phyloP scores from a whole-genome alignment of 2,329 filamentous ascomycete species.

The Pseudohalonectria lignicola region DNA sequence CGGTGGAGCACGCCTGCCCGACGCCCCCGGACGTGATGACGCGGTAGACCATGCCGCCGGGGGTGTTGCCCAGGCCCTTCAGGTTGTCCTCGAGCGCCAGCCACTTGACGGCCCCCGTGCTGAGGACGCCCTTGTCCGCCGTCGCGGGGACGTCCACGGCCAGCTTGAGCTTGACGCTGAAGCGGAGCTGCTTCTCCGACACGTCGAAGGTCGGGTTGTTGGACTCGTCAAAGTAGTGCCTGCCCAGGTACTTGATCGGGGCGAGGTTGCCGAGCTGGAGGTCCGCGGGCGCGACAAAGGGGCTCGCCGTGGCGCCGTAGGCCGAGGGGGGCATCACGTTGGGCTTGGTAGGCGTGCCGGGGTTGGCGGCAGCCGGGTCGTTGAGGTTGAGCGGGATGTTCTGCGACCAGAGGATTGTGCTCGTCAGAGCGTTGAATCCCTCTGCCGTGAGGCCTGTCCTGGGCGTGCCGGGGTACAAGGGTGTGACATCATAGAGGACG shows the following conservation, averaged over 20 bases:
- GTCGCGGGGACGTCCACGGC: slow-evolving; percentile 37
- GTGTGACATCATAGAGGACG: slow-evolving; percentile 45
- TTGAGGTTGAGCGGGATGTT: slow-evolving; percentile 37
- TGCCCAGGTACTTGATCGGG: slow-evolving; percentile 39
- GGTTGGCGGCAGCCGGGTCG: slow-evolving; percentile 13
- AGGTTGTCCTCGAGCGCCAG: slow-evolving; percentile 28
- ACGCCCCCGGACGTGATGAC: slow-evolving; percentile 42
- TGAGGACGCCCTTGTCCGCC: slow-evolving; percentile 32
- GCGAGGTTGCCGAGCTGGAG: slow-evolving; percentile 15
- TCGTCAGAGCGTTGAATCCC: slow-evolving; percentile 28
- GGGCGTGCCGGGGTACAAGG: slow-evolving; percentile 35
- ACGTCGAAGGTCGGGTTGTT: slow-evolving; percentile 51
- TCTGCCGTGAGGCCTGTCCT: slow-evolving; percentile 21
- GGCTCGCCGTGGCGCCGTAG: slow-evolving; percentile 30
- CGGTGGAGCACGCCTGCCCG: slow-evolving; percentile 27
- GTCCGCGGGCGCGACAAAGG: slow-evolving; percentile 29
- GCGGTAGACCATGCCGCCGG: slow-evolving; percentile 35
- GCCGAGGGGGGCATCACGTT: slow-evolving; percentile 15
- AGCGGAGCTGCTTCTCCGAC: slow-evolving; percentile 23
- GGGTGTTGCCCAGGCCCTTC: slow-evolving; percentile 7
- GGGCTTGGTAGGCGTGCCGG: slow-evolving; percentile 10
- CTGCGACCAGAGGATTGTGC: slow-evolving; percentile 26
- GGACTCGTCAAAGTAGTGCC: slow-evolving; percentile 53
- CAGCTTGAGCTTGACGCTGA: slow-evolving; percentile 36
- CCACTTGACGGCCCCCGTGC: slow-evolving; percentile 44